Evolutionary conservation across 192 early-diverging fungal genomes (phyloP), one percentile per base, ranked within the genome.

Genomic region (Coemansia sp.): DNA sequence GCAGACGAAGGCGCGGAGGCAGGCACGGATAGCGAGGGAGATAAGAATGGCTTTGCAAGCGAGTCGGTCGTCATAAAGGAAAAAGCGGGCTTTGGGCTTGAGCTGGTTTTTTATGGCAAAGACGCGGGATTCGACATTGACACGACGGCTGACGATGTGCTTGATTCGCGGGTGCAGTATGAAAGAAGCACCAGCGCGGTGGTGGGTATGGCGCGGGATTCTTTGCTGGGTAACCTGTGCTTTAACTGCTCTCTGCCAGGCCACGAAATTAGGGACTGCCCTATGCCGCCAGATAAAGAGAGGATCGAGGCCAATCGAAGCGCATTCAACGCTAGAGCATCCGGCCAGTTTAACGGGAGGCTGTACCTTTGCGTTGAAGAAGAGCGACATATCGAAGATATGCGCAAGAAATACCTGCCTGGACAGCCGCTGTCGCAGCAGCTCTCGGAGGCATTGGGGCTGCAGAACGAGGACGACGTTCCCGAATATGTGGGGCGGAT

Each of bases 181-280:
- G 61, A 55, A 36, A 64, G 60, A 32, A 69, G 70, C 24, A 73
- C 71, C 7, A 53, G 45, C 27, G 34, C 49, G 22, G 50, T 79
- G 30, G 13, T 79, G n/a, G 76, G 76, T 1, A 51, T 78, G 47
- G 35, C 36, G 2, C 42, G 22, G 9, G 62, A 68, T 23, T 13
- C 16, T 16, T 42, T 42, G n/a, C 52, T 68, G 59, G 75, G 70
- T 20, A 79, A 79, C 58, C 51, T 61, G 23, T 79, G 76, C 54
- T 79, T 79, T 50, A 79, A 79, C 46, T 79, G 76, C 61, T 67
- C 71, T 13, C 65, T 73, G 49, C 68, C 61, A 8, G 71, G 67
- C 23, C 76, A 79, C 24, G 71, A 73, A 27, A 35, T 79, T 18
- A 67, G 71, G 19, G 49, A 67, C 57, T 79, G 76, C 20, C 71